Base-by-base conservation (phyloP, 345 rosid species). In the Trapa bicornis region DNA sequence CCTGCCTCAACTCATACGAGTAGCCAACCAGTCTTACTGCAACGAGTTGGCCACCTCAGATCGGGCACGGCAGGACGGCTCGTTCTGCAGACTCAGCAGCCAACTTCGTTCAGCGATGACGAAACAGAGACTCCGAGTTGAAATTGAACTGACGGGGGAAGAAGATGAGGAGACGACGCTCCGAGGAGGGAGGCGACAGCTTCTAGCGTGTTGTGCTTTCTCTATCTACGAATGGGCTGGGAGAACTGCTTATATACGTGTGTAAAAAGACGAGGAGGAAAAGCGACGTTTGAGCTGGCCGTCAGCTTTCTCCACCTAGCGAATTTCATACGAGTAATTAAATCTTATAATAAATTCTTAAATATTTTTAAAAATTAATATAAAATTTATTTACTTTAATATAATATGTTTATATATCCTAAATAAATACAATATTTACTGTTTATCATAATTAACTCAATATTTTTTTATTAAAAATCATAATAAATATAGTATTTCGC, bases 1-100 rank as follows among this genome's bases (percentile, higher is more conserved):
- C 41, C 54, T 4, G 6, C 65, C 47, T 70, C 72, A 81, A 61
- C 70, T 81, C 82, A 76, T 81, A 68, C 78, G 73, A 71, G 57
- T 33, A 32, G 37, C 38, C 58, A 43, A 38, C 13, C 38, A 61
- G 70, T 32, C 35, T 54, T 64, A 37, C 33, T 43, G 67, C 15
- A 47, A 56, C 48, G 58, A 48, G 37, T 64, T 47, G 71, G 42
- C 65, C 29, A 62, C 54, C 69, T 75, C 76, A 75, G 76, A 78
- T 78, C 81, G 76, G 78, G 9, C 54, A 13, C 67, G 33, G 42
- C 61, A 32, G 45, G n/a, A 37, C 71, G 1, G 69, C 61, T 45
- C 48, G 4, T 11, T 45, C 48, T 45, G 48, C 48, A 3, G 48
- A 13, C 48, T 45, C 48, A 45, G 48, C 17, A 22, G n/a, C 54